These are phyloP conservation scores for Dianthus caryophyllus DNA, from an alignment of 148 eudicot genomes.

Conservation along the genomic window DNA sequence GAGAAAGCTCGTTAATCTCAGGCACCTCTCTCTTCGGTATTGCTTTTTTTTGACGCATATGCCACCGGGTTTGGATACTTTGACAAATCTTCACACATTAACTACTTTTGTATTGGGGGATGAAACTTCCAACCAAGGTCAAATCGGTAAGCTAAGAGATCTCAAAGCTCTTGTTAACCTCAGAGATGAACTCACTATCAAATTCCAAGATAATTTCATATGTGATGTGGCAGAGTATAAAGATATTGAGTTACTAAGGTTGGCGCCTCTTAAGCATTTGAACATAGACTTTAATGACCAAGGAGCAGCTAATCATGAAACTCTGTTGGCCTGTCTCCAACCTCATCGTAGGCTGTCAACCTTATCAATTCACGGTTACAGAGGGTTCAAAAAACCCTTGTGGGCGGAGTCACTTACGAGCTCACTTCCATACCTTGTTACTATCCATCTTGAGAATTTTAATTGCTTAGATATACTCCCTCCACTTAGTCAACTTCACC, in stretches of 20 bases:
- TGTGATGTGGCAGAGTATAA: neutral
- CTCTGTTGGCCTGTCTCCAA: too few relatives aligned
- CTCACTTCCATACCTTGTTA: neutral
- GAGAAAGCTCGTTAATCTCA: constrained; percentile 20
- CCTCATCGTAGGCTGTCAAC: neutral
- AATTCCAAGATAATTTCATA: neutral
- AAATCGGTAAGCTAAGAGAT: too few relatives aligned
- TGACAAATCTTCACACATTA: constrained; percentile 14
- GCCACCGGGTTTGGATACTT: too few relatives aligned
- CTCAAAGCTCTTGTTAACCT: too few relatives aligned
- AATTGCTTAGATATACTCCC: neutral
- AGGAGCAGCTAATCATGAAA: constrained; percentile 5
- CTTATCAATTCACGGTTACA: neutral
- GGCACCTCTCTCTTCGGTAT: neutral
- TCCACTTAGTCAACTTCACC: too few relatives aligned
- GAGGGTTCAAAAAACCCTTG: neutral
- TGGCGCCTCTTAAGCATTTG: neutral
- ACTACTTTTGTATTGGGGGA: constrained; percentile 5
- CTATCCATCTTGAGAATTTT: constrained; percentile 5
- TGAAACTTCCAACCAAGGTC: neutral
- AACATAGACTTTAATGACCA: neutral
- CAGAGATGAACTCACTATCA: too few relatives aligned
- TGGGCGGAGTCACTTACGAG: neutral
- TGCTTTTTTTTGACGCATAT: neutral
- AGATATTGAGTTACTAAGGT: neutral